Percentiles rank a stretch among this genome's conserved stretches.
phyloP scores from a whole-genome alignment of 1,284 basidiomycete genomes.

The Singerocomus inundabilis region DNA sequence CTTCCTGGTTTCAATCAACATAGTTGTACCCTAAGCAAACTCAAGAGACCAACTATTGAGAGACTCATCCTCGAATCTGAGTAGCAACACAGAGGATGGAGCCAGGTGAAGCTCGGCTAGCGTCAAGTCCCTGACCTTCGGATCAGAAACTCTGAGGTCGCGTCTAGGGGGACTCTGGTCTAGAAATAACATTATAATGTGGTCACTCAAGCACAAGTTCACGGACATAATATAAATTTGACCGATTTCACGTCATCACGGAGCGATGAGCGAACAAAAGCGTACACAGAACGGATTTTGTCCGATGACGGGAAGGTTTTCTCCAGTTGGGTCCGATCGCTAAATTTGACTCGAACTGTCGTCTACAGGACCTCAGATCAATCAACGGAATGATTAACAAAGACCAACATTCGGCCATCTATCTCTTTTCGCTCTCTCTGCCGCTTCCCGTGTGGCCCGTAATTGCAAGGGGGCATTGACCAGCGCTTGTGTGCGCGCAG shows the following conservation, averaged over 20 bases:
- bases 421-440: conserved; percentile 58
- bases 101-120: conserved; percentile 73
- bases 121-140: conserved; percentile 61
- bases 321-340: conserved; percentile 82
- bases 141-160: conserved; percentile 79
- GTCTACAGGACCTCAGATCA: conserved; percentile 47
- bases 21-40: background rate
- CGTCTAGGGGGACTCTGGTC: conserved; percentile 80
- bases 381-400: background rate
- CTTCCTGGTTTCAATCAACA: conserved; percentile 37
- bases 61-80: conserved; percentile 71
- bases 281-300: conserved; percentile 79
- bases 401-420: conserved; percentile 69
- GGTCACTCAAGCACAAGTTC: background rate
- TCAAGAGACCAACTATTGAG: conserved; percentile 57
- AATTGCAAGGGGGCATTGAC: conserved; percentile 76
- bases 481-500: conserved; percentile 64
- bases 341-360: conserved; percentile 77
- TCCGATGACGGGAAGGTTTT: conserved; percentile 70
- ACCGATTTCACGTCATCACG: conserved; percentile 69
- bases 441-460: conserved; percentile 64
- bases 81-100: conserved; percentile 73
- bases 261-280: conserved; percentile 74
- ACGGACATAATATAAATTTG: conserved; percentile 81
- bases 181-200: conserved; percentile 27